A percentile compares a stretch with the other conserved stretches of the same genome.
These are phyloP conservation scores for Linanthus parryae DNA, from an alignment of 148 eudicot species.

Conservation along the genomic window DNA sequence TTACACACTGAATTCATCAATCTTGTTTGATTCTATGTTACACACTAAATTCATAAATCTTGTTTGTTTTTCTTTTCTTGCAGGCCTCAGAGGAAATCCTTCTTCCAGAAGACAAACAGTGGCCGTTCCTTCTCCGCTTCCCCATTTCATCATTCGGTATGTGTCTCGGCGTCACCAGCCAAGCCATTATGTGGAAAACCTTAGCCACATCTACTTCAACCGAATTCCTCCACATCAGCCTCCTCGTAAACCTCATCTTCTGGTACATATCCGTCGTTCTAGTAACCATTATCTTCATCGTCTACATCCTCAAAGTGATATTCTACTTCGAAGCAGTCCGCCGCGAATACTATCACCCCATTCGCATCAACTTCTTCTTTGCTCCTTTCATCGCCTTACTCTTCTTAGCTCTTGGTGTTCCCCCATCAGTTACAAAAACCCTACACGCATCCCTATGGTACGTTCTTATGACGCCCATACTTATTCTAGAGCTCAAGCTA, in stretches of 20 bases:
- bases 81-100: constrained; percentile 76
- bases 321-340: constrained; percentile 94
- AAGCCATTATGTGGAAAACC: constrained; percentile 81
- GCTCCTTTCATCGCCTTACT: constrained; percentile 80
- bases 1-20: neutral
- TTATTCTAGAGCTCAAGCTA: constrained; percentile 72
- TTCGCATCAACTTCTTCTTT: constrained; percentile 88
- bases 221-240: constrained; percentile 51
- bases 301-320: constrained; percentile 51
- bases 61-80: neutral
- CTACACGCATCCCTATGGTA: constrained; percentile 56
- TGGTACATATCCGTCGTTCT: constrained; percentile 64
- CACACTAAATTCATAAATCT: too few relatives aligned
- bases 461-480: constrained; percentile 73
- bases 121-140: constrained; percentile 95
- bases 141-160: constrained; percentile 81
- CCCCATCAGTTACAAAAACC: constrained; percentile 35
- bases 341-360: constrained; percentile 85
- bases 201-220: constrained; percentile 56
- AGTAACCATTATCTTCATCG: constrained; percentile 24
- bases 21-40: neutral
- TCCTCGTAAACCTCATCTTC: constrained; percentile 42
- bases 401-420: constrained; percentile 65
- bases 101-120: constrained; percentile 78
- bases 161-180: constrained; percentile 88